A percentile compares a stretch with the other conserved stretches of the same genome.
Conservation (phyloP, 2,329 filamentous ascomycete genomes). For the Elsinoe necatrix region DNA sequence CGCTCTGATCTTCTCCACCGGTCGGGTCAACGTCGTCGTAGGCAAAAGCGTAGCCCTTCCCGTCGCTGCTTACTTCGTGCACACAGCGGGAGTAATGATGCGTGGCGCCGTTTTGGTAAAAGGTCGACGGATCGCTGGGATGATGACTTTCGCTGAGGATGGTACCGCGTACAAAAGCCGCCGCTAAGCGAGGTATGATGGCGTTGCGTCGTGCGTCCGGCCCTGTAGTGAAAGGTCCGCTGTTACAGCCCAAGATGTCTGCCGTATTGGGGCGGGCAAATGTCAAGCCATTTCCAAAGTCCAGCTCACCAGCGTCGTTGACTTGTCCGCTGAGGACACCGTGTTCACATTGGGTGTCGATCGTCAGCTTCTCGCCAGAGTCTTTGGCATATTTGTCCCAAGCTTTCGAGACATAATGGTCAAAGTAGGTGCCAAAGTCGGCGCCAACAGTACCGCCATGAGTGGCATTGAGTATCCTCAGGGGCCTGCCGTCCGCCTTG, state of each 20-base stretch:
- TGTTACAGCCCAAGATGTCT: constrained; percentile 62
- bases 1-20: constrained; percentile 48
- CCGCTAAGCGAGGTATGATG: constrained; percentile 65
- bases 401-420: constrained; percentile 45
- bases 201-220: constrained; percentile 42
- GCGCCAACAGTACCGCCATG: constrained; percentile 40
- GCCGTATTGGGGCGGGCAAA: constrained; percentile 52
- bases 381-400: constrained; percentile 41
- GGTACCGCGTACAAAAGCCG: constrained; percentile 69
- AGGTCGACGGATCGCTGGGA: constrained; percentile 30
- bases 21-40: constrained; percentile 58
- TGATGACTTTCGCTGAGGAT: constrained; percentile 43
- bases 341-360: constrained; percentile 57
- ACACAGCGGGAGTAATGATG: constrained; percentile 54
- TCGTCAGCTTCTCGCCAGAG: constrained; percentile 29
- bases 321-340: constrained; percentile 49
- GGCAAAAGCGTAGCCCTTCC: constrained; percentile 52
- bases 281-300: constrained; percentile 36
- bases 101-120: constrained; percentile 31
- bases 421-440: constrained; percentile 47
- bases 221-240: constrained; percentile 51
- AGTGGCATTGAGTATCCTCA: constrained; percentile 40
- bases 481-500: constrained; percentile 28
- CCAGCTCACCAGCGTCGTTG: constrained; percentile 31
- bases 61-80: constrained; percentile 49